Evolutionary conservation across 352 stramenopile species (phyloP).

Genomic region (Aphanomyces astaci): DNA sequence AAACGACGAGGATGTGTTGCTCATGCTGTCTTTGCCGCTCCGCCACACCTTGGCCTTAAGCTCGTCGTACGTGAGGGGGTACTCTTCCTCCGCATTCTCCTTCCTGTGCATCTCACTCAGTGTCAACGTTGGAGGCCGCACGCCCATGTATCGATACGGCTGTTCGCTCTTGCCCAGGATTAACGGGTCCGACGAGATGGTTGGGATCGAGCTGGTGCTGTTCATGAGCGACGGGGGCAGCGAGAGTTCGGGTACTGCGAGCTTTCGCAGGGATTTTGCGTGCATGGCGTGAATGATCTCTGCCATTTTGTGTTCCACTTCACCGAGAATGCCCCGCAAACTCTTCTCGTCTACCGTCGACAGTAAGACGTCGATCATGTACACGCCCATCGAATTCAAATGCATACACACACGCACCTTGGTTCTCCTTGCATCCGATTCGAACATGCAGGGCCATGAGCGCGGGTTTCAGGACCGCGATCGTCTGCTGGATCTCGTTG

Average conservation of each 20-base stretch:
- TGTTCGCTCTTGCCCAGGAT: slow-evolving; percentile 44
- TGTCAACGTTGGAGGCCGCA: slow-evolving; percentile 60
- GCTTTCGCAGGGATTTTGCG: slow-evolving; percentile 45
- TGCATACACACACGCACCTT: slow-evolving; percentile 31
- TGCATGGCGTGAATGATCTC: slow-evolving; percentile 56
- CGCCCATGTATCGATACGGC: slow-evolving; percentile 56
- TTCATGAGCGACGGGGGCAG: neutral
- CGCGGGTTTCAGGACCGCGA: slow-evolving; percentile 52
- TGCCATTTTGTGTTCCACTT: slow-evolving; percentile 71
- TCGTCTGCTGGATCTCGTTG: slow-evolving; percentile 53
- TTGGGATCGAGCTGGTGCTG: neutral
- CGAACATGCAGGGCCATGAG: slow-evolving; percentile 53
- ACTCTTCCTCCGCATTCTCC: slow-evolving; percentile 79
- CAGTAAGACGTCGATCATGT: too few relatives aligned
- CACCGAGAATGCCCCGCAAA: slow-evolving; percentile 63
- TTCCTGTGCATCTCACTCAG: slow-evolving; percentile 75
- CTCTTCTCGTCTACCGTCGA: slow-evolving; percentile 52
- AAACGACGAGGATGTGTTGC: neutral
- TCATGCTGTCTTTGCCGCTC: neutral
- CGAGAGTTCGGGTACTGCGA: slow-evolving; percentile 25
- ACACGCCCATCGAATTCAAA: too few relatives aligned
- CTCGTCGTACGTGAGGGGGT: slow-evolving; percentile 79
- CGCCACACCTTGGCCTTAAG: slow-evolving; percentile 78
- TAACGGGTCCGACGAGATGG: slow-evolving; percentile 23
- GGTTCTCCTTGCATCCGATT: slow-evolving; percentile 62